Evolutionary conservation across 768 basidiomycete genomes (phyloP).

Genomic region (Mycena kentingensis): DNA sequence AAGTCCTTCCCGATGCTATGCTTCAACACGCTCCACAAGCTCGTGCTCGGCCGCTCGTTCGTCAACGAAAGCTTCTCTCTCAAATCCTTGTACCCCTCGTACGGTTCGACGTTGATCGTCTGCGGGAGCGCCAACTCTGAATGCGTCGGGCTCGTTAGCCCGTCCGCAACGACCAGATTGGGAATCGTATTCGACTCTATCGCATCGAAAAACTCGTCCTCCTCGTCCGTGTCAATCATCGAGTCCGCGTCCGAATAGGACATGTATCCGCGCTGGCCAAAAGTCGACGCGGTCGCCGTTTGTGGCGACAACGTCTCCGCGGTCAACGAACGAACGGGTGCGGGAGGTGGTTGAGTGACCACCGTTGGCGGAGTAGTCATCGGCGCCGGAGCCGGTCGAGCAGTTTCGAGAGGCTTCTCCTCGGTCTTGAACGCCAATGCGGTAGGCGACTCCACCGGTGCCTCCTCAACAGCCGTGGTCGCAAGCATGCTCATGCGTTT

Average conservation of each 20-base stretch:
- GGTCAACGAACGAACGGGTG: slow-evolving; percentile 15
- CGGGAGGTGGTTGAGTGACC: slow-evolving; percentile 9
- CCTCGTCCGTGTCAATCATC: slow-evolving; percentile 62
- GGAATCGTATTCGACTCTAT: slow-evolving; percentile 83
- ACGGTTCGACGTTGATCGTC: slow-evolving; percentile 41
- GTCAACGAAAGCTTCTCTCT: slow-evolving; percentile 61
- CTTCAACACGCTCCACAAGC: slow-evolving; percentile 94
- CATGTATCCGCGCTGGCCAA: slow-evolving; percentile 12
- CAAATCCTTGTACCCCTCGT: slow-evolving; percentile 68
- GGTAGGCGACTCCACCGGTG: slow-evolving; percentile 9
- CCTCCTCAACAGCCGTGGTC: slow-evolving; percentile 7
- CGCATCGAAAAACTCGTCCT: slow-evolving; percentile 98
- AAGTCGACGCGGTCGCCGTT: slow-evolving; percentile 16
- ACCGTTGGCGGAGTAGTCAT: background rate
- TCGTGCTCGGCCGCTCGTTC: slow-evolving; percentile 85
- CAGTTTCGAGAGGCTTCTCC: background rate
- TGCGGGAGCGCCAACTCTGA: slow-evolving; percentile 28
- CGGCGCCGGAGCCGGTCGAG: background rate
- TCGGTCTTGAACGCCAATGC: slow-evolving; percentile 7
- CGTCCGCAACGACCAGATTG: slow-evolving; percentile 69
- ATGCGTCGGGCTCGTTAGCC: slow-evolving; percentile 52
- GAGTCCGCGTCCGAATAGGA: slow-evolving; percentile 23
- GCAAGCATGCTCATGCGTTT: slow-evolving; percentile 14
- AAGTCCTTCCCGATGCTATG: slow-evolving; percentile 95
- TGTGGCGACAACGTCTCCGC: slow-evolving; percentile 18